Evolutionary conservation across 352 stramenopile genomes (phyloP), one percentile per base, ranked within the genome.

Genomic region (Phytophthora melonis): DNA sequence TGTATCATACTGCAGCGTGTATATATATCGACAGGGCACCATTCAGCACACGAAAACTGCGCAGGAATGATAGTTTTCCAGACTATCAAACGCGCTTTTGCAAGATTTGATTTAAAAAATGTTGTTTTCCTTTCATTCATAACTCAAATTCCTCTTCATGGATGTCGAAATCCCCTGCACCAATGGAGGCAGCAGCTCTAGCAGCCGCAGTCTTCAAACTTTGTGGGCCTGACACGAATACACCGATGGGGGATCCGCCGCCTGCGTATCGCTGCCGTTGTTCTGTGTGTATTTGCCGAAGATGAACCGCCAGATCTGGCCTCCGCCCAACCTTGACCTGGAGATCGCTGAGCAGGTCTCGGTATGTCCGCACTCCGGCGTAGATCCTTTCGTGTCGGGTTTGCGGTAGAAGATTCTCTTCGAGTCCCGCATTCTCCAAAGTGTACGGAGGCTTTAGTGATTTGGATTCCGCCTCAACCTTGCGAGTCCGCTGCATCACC

Each of bases 221-320:
- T 0, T 59, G 45, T 13, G 79, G 77, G 10, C 77, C 79, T 3
- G 79, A 87, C 32, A 84, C 66, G 16, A 87, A 66, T 18, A 84
- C 64, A 3, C 74, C 79, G 25, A 86, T 74, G 1, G 34, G 1
- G 21, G 34, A 54, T 36, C 21, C 47, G 16, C 34, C 58, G 4
- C 30, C 13, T 6, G 47, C 53, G 11, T 27, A 63, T 58, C 62
- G 23, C 50, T 43, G 45, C 19, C 18, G 19, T 36, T 65, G 70
- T 3, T 6, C 18, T 50, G 30, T 13, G 21, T 66, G 56, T 57
- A 69, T 8, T 36, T 54, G 0, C 13, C 36, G 36, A 59, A 77
- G 3, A 74, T 70, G 23, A 49, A 27, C 13, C 25, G 34, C n/a
- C 71, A 68, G 9, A 75, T 72, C 19, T 50, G 69, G 69, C 19